Conservation (phyloP, 169 alveolate species). For the Plasmodium ovale region DNA sequence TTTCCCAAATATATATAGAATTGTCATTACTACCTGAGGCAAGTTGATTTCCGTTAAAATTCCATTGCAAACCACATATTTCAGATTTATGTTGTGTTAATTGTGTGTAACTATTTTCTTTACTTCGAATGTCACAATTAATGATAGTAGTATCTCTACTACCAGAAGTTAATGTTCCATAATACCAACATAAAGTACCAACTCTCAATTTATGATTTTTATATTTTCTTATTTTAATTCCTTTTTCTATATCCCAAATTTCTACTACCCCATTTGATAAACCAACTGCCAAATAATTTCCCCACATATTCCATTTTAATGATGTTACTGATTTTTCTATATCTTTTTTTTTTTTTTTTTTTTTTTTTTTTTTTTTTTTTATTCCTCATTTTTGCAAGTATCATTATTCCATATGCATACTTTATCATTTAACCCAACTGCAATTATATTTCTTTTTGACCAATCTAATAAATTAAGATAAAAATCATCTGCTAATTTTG, state of each 20-base stretch:
- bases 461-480: slow-evolving; percentile 89
- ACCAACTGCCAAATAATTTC: slow-evolving; percentile 91
- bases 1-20: slow-evolving; percentile 93
- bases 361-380: slow-evolving; percentile 7
- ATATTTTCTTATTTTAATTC: slow-evolving; percentile 77
- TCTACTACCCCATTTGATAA: slow-evolving; percentile 90
- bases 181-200: slow-evolving; percentile 91
- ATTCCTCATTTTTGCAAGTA: slow-evolving; percentile 20
- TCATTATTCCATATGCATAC: slow-evolving; percentile 87
- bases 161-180: slow-evolving; percentile 90
- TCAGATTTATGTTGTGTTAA: slow-evolving; percentile 91
- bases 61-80: slow-evolving; percentile 93
- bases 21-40: slow-evolving; percentile 98
- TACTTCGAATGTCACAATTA: slow-evolving; percentile 89
- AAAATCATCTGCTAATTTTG: slow-evolving; percentile 89
- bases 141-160: slow-evolving; percentile 91
- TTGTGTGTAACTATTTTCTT: slow-evolving; percentile 79
- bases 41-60: slow-evolving; percentile 89
- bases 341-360: slow-evolving; percentile 44
- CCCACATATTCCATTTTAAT: slow-evolving; percentile 90
- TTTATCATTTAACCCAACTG: slow-evolving; percentile 84
- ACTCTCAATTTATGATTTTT: slow-evolving; percentile 93
- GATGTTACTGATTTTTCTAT: slow-evolving; percentile 85
- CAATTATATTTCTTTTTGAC: slow-evolving; percentile 85
- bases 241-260: slow-evolving; percentile 85